phyloP scores from a whole-genome alignment of 768 basidiomycete species.

The Tulasnella sp. region DNA sequence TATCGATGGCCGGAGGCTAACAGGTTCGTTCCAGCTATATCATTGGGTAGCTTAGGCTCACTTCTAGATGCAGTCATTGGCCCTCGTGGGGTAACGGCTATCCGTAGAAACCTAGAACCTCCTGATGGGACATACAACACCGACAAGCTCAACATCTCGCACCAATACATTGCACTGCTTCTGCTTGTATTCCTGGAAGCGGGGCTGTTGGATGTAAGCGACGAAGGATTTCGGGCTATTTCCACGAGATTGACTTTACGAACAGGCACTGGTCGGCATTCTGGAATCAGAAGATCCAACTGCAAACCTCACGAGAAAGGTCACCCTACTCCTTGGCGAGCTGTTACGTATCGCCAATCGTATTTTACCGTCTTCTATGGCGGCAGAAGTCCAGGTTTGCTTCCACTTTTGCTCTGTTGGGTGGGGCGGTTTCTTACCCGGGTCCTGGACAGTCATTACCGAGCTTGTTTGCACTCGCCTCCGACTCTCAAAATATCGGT shows the following conservation, averaged over 20 bases:
- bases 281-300: conserved; percentile 64
- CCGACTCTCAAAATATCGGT: conserved; percentile 57
- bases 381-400: conserved; percentile 74
- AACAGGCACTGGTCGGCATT: conserved; percentile 74
- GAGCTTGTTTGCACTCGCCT: conserved; percentile 71
- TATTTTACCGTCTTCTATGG: conserved; percentile 71
- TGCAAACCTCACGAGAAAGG: conserved; percentile 77
- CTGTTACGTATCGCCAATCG: conserved; percentile 80
- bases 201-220: conserved; percentile 75
- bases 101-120: not conserved
- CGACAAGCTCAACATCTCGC: conserved; percentile 64
- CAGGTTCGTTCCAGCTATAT: conserved; percentile 37
- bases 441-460: conserved; percentile 59
- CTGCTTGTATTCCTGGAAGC: conserved; percentile 78
- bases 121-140: conserved; percentile 14
- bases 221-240: not conserved
- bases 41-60: not conserved
- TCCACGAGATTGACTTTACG: not conserved
- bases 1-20: conserved; percentile 78
- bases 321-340: conserved; percentile 85
- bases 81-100: not conserved
- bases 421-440: not conserved
- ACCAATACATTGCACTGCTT: conserved; percentile 85
- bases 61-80: conserved; percentile 20
- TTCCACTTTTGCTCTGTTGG: not conserved